Evolutionary conservation across 2,329 filamentous ascomycete genomes (phyloP), one percentile per base, ranked within the genome.

Genomic region (Hymenoscyphus albidus): DNA sequence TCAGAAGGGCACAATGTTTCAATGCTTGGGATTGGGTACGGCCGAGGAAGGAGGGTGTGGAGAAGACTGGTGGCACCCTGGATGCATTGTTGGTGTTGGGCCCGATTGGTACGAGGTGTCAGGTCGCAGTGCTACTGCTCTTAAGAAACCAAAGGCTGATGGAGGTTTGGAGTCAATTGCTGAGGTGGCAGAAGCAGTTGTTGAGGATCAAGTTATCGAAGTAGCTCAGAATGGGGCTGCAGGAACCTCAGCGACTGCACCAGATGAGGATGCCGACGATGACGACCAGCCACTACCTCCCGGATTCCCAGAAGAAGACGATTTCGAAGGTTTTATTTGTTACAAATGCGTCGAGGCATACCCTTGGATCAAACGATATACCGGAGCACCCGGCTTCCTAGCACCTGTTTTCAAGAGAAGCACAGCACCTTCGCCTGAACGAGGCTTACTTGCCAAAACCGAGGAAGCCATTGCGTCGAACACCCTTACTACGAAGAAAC

Each of bases 1-100:
- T 74, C 93, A 99, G 76, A 96, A 94, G 71, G 94, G 94, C 0
- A 98, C 93, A 48, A 99, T 99, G 95, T 99, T 96, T 71, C 95
- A 99, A 77, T 99, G 95, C 74, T 77, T 98, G 2, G 94, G 94
- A 0, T 80, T 98, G 0, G 93, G 92, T 0, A 89, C 87, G 0
- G 82, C 85, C 13, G 90, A 94, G 70, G 88, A 89, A 1, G 93
- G 93, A 16, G 94, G 93, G 4, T 98, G 94, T 77, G 94, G 94
- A 13, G 94, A 98, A 78, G 94, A 98, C 74, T 98, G 94, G 94
- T 98, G 92, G 83, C 94, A 98, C 78, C 92, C 94, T 0, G 93
- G 95, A 67, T 98, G 94, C 74, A 80, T 98, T 7, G 86, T 97
- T 59, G 93, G 93, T 5, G 79, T 96, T 70, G 87, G 89, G 0